Percentiles rank a stretch among this genome's conserved stretches.
Evolutionary conservation across 495 filamentous ascomycete species (phyloP).

Genomic region (Hypoxylon crocopeplum): DNA sequence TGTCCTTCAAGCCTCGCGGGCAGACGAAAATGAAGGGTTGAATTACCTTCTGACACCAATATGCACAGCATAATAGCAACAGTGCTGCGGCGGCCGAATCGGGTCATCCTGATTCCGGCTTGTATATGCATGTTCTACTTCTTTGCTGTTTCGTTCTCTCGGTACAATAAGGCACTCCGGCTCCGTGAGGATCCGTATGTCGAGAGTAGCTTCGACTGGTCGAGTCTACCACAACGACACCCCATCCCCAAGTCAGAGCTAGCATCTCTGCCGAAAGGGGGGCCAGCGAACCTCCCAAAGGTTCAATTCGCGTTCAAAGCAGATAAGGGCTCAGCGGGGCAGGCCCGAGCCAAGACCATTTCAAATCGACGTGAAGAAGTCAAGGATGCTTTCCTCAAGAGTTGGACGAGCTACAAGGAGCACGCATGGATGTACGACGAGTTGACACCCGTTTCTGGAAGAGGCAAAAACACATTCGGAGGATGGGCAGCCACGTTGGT

Average conservation of each 20-base stretch:
- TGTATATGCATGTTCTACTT: conserved; percentile 15
- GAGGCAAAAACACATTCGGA: conserved; percentile 68
- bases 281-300: conserved; percentile 63
- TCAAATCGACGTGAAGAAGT: conserved; percentile 59
- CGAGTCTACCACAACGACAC: conserved; percentile 62
- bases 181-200: conserved; percentile 20
- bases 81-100: conserved; percentile 18
- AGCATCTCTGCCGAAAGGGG: conserved; percentile 68
- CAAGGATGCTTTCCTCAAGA: conserved; percentile 67
- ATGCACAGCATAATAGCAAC: conserved; percentile 9
- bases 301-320: conserved; percentile 69
- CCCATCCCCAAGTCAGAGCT: conserved; percentile 61
- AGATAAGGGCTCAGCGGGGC: conserved; percentile 57
- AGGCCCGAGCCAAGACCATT: conserved; percentile 57
- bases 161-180: not conserved
- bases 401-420: conserved; percentile 75
- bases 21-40: not conserved
- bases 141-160: conserved; percentile 18
- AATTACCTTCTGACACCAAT: not conserved
- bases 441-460: conserved; percentile 65
- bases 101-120: conserved; percentile 15
- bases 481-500: conserved; percentile 85
- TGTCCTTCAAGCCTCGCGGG: too few species aligned
- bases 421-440: conserved; percentile 80
- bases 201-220: conserved; percentile 60